These are phyloP conservation scores for Penicillium pulvis DNA, from an alignment of 495 filamentous ascomycete species.

Conservation along the genomic window DNA sequence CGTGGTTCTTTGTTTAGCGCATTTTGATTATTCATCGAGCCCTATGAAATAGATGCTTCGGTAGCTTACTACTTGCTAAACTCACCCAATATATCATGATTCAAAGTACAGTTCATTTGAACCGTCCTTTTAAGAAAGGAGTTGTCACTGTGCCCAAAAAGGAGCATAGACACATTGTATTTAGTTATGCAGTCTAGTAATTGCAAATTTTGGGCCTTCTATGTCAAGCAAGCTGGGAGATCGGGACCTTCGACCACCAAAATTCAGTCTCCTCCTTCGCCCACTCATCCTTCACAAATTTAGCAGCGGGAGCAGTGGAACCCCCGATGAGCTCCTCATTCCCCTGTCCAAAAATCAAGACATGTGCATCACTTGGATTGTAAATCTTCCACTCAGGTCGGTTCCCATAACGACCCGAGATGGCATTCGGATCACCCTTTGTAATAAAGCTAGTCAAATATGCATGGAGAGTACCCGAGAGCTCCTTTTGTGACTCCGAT, in stretches of 20 bases:
- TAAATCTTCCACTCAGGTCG: constrained; percentile 38
- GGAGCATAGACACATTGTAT: no score
- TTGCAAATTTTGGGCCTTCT: no score
- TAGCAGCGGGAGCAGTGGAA: constrained; percentile 42
- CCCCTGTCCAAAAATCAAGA: constrained; percentile 61
- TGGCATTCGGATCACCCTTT: constrained; percentile 53
- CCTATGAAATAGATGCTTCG: neutral
- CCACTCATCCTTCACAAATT: constrained; percentile 45
- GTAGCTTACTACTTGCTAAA: no score
- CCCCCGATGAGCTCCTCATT: constrained; percentile 60
- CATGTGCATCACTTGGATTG: constrained; percentile 14
- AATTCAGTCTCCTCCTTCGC: constrained; percentile 55
- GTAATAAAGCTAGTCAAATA: constrained; percentile 59
- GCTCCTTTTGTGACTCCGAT: constrained; percentile 46
- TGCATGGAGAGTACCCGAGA: constrained; percentile 56
- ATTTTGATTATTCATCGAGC: neutral
- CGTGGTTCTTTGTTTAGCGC: neutral
- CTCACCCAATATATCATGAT: no score
- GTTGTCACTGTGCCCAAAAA: no score
- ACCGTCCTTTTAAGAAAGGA: no score
- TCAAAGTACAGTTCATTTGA: no score
- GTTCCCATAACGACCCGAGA: constrained; percentile 25
- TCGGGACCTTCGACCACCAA: constrained; percentile 53
- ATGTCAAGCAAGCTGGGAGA: constrained; percentile 33
- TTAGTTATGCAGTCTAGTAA: neutral